Base-by-base conservation (phyloP, 257 asterid genomes). In the Solanum virginianum region DNA sequence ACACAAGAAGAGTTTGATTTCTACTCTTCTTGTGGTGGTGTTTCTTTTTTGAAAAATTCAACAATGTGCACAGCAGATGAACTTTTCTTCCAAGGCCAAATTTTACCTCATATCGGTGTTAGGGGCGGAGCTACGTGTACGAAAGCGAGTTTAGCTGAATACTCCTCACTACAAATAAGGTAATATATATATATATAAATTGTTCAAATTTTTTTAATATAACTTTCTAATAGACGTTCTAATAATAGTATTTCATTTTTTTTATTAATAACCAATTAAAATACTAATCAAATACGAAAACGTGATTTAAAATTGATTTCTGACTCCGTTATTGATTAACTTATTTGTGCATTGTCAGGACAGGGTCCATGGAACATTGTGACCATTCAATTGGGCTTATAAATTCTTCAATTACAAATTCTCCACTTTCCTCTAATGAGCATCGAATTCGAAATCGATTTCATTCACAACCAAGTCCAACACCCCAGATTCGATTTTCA, bases 51-150 rank as follows among this genome's bases (percentile, higher is more conserved):
- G 1, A 88, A 86, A 41, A 92, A 90, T 75, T 85, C 92, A 0
- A 92, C 92, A 87, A 93, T 93, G 97, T 93, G 97, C 18, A 90
- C 90, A 0, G 97, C 97, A 1, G 99, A 95, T 80, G 95, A 94
- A 18, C 87, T 95, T 24, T 95, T 95, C 59, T 92, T 91, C 88
- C 91, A 87, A 80, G 99, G 99, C 39, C 96, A 92, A 85, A 92
- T 94, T 51, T 90, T 95, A 36, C 98, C 99, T 2, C 14, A 4
- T 17, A 17, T 15, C 11, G 11, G 6, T 6, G 7, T 18, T 0
- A 54, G 12, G 18, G 66, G 36, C 53, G 20, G 10, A 36, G 18
- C 5, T 36, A 53, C 32, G 32, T 55, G 32, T 18, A 51, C 69
- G 3, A 12, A 43, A 4, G 59, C 62, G 9, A 83, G 47, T 26